phyloP scores from a whole-genome alignment of 2,329 filamentous ascomycete species.

The Volutella citrinella region DNA sequence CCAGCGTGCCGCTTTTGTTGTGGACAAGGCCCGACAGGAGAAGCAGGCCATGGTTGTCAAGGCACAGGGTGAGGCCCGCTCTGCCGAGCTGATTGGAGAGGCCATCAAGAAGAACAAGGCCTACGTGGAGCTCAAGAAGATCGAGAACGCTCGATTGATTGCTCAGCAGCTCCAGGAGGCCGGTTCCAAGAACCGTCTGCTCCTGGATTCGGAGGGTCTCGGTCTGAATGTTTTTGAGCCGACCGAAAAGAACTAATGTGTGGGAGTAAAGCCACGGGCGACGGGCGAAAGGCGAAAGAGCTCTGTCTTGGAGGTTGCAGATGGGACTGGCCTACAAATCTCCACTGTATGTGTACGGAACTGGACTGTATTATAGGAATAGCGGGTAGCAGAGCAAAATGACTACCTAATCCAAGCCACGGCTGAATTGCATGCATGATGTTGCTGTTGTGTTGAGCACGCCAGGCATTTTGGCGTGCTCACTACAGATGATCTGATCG shows the following conservation, averaged over 20 bases:
- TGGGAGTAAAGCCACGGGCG: neutral
- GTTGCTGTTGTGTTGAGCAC: neutral
- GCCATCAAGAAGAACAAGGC: constrained; percentile 99
- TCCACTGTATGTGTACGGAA: constrained; percentile 44
- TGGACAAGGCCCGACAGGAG: constrained; percentile 98
- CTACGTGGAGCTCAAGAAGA: constrained; percentile 95
- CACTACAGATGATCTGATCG: too few relatives aligned
- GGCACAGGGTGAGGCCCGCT: constrained; percentile 97
- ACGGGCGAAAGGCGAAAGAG: constrained; percentile 6
- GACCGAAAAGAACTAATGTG: constrained; percentile 42
- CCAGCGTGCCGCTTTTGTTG: constrained; percentile 92
- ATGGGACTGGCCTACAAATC: too few relatives aligned
- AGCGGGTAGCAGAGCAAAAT: constrained; percentile 16
- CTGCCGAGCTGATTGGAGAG: constrained; percentile 95
- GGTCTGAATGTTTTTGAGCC: constrained; percentile 79
- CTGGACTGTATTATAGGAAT: constrained; percentile 29
- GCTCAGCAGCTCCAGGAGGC: constrained; percentile 83
- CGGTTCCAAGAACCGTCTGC: constrained; percentile 86
- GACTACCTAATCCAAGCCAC: constrained; percentile 23
- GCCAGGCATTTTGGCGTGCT: neutral
- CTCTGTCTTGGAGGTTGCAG: constrained; percentile 13
- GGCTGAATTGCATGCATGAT: neutral
- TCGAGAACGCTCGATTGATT: constrained; percentile 91
- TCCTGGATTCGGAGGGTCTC: constrained; percentile 86
- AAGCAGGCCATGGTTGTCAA: constrained; percentile 99